A percentile compares a stretch with the other conserved stretches of the same genome.
Conservation (phyloP, 148 eudicot species). For the Rheum nobile region DNA sequence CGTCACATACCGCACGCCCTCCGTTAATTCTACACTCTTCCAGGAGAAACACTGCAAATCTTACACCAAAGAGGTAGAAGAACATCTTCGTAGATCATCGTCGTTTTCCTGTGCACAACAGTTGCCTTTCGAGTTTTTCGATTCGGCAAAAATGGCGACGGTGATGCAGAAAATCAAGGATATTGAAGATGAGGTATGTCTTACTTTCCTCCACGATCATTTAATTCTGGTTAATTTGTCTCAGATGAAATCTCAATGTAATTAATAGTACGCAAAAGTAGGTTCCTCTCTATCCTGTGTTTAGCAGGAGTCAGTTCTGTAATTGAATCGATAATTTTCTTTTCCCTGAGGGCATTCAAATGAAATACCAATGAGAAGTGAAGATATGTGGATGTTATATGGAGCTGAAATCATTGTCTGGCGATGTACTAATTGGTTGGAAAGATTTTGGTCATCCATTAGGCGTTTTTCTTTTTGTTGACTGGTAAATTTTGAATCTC, state of each 20-base stretch:
- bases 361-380: not conserved
- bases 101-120: not conserved
- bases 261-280: not conserved
- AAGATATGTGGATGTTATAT: not conserved
- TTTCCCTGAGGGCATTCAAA: not conserved
- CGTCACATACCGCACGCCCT: not conserved
- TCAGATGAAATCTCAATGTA: not conserved
- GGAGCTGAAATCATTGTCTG: not conserved
- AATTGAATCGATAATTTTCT: not conserved
- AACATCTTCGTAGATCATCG: not conserved
- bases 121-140: not conserved
- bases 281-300: not conserved
- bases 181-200: constrained; percentile 88
- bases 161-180: constrained; percentile 99
- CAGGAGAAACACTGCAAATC: not conserved
- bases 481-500: not conserved
- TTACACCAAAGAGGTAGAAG: not conserved
- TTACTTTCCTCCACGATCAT: not conserved
- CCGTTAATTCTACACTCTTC: not conserved
- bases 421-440: not conserved
- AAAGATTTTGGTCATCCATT: not conserved
- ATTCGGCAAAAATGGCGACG: constrained; percentile 56
- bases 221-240: not conserved
- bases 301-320: not conserved
- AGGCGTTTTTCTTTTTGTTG: not conserved